These are phyloP conservation scores for Pugionium dolabratum DNA, from an alignment of 345 rosid species.

Conservation along the genomic window DNA sequence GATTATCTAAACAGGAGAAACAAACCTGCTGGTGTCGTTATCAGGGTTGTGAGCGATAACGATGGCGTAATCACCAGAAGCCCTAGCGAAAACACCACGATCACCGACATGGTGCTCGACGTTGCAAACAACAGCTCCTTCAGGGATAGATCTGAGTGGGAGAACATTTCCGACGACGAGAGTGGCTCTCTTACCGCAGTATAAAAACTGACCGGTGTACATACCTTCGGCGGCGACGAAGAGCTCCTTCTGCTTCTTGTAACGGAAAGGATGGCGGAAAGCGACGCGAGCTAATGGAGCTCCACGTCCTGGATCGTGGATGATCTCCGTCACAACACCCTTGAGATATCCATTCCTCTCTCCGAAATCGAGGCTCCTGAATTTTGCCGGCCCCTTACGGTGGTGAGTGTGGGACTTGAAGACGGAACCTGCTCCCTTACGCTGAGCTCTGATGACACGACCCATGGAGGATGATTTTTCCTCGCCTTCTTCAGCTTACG, in stretches of 20 bases:
- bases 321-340: slow-evolving; percentile 64
- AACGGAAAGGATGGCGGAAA: slow-evolving; percentile 74
- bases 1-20: no score
- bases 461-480: slow-evolving; percentile 46
- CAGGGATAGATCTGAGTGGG: slow-evolving; percentile 61
- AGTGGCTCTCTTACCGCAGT: slow-evolving; percentile 59
- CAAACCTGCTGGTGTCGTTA: slow-evolving; percentile 63
- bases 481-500: slow-evolving; percentile 20
- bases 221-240: slow-evolving; percentile 69
- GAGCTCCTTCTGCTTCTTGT: slow-evolving; percentile 69
- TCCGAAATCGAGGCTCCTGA: slow-evolving; percentile 69
- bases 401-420: slow-evolving; percentile 79
- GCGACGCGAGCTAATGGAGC: slow-evolving; percentile 67
- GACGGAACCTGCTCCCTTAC: slow-evolving; percentile 77
- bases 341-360: slow-evolving; percentile 71
- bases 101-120: slow-evolving; percentile 80
- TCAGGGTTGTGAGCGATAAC: slow-evolving; percentile 70
- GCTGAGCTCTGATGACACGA: slow-evolving; percentile 70
- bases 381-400: slow-evolving; percentile 74
- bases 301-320: slow-evolving; percentile 75
- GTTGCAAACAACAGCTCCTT: slow-evolving; percentile 72
- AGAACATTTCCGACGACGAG: slow-evolving; percentile 59
- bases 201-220: slow-evolving; percentile 61
- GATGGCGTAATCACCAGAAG: slow-evolving; percentile 66
- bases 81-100: slow-evolving; percentile 61